Percentiles rank a stretch among this genome's conserved stretches.
Evolutionary conservation across 148 eudicot genomes (phyloP).

Genomic region (Selenicereus undatus): DNA sequence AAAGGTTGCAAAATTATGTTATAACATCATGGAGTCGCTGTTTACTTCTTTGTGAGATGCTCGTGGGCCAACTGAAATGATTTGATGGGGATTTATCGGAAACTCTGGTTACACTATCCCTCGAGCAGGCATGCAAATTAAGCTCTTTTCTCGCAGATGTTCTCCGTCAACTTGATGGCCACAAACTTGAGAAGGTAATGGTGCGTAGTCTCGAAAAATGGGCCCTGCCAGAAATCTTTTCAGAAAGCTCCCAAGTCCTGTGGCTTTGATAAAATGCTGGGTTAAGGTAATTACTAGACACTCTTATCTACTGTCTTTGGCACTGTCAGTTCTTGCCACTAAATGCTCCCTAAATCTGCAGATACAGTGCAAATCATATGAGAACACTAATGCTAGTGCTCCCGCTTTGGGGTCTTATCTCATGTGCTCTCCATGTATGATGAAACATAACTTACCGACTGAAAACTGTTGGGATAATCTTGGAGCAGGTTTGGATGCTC

Average conservation of each 20-base stretch:
- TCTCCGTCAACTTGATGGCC: conserved; percentile 38
- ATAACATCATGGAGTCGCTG: conserved; percentile 68
- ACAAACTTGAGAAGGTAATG: conserved; percentile 36
- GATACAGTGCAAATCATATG: conserved; percentile 47
- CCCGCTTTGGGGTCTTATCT: conserved; percentile 44
- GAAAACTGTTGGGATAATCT: conserved; percentile 40
- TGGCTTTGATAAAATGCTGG: conserved; percentile 63
- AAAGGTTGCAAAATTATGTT: conserved; percentile 53
- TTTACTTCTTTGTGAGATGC: conserved; percentile 45
- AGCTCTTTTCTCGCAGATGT: conserved; percentile 57
- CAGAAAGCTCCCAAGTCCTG: conserved; percentile 52
- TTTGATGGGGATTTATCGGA: conserved; percentile 37
- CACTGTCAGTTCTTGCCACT: neutral
- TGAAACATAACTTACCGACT: conserved; percentile 31
- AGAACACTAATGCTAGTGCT: conserved; percentile 33
- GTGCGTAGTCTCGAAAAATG: conserved; percentile 56
- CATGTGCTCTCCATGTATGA: conserved; percentile 33
- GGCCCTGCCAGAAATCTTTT: conserved; percentile 57
- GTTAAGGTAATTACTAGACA: conserved; percentile 58
- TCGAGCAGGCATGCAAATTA: conserved; percentile 55
- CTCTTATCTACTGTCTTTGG: neutral
- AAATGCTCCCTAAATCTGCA: conserved; percentile 32
- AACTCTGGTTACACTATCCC: conserved; percentile 40
- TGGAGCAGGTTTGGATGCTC: conserved; percentile 66
- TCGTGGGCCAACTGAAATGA: conserved; percentile 31